These are phyloP conservation scores for Aureobasidium sp. DNA, from an alignment of 2,329 filamentous ascomycete species.

Conservation along the genomic window DNA sequence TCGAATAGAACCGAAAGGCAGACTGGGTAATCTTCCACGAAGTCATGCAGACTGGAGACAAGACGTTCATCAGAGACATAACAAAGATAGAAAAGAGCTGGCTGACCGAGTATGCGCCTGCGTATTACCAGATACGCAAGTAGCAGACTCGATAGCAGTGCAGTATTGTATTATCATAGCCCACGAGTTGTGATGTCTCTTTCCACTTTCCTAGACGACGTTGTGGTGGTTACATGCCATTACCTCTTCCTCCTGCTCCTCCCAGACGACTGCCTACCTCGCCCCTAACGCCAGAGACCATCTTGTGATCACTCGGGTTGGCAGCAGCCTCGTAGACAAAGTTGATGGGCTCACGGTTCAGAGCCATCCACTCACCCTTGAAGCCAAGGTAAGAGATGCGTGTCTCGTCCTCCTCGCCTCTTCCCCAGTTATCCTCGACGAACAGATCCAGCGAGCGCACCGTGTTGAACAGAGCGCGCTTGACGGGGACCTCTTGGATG, in stretches of 20 bases:
- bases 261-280: conserved; percentile 27
- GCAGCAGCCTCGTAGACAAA: conserved; percentile 92
- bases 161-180: neutral
- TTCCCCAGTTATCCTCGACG: conserved; percentile 80
- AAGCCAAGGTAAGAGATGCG: conserved; percentile 79
- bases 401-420: conserved; percentile 70
- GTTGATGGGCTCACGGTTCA: conserved; percentile 73
- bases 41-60: conserved; percentile 78
- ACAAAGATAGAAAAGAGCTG: conserved; percentile 93
- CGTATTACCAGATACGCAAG: conserved; percentile 60
- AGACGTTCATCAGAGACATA: conserved; percentile 84
- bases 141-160: neutral
- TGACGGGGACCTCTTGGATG: conserved; percentile 79
- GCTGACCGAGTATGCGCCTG: conserved; percentile 79
- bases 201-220: neutral
- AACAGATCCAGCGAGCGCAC: conserved; percentile 79
- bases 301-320: conserved; percentile 77
- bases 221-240: conserved; percentile 15
- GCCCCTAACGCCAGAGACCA: conserved; percentile 31
- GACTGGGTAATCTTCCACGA: conserved; percentile 97
- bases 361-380: conserved; percentile 84
- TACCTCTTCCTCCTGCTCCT: conserved; percentile 19
- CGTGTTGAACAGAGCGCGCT: conserved; percentile 78
- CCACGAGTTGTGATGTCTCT: neutral
- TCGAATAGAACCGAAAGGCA: conserved; percentile 66